Evolutionary conservation across 352 stramenopile species (phyloP).

Genomic region (Globisporangium okanoganense): DNA sequence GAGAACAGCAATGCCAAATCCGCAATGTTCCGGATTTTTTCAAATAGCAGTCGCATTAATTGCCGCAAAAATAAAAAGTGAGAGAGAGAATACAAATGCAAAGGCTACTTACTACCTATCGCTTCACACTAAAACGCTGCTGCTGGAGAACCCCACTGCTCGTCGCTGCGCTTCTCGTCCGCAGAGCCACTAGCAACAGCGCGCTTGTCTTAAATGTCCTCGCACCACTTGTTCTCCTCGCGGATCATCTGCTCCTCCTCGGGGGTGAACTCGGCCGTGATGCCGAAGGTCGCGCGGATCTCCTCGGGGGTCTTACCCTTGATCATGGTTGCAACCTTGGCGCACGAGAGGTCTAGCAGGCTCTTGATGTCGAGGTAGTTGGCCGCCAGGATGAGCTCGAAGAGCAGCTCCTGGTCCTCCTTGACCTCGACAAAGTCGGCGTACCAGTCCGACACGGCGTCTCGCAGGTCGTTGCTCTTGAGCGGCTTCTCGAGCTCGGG

Average conservation of each 20-base stretch:
- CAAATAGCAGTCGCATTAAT: too few relatives aligned
- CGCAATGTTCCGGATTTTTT: too few relatives aligned
- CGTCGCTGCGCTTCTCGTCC: neutral
- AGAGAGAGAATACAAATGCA: neutral
- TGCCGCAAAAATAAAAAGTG: neutral
- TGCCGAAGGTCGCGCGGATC: conserved; percentile 56
- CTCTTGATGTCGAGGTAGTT: neutral
- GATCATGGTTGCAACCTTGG: neutral
- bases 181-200: neutral
- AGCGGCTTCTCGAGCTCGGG: neutral
- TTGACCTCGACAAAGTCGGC: neutral
- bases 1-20: too few relatives aligned
- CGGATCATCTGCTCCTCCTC: conserved; percentile 62
- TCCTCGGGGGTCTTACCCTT: conserved; percentile 61
- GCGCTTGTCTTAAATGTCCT: conserved; percentile 26
- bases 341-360: neutral
- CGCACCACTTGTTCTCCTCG: conserved; percentile 73
- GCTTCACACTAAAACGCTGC: neutral
- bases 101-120: neutral
- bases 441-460: neutral
- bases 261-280: conserved; percentile 54
- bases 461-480: neutral
- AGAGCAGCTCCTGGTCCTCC: neutral
- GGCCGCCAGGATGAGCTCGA: neutral
- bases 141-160: neutral